Base-by-base conservation (phyloP, 805 yeast genomes). In the Ogataea pilisensis region DNA sequence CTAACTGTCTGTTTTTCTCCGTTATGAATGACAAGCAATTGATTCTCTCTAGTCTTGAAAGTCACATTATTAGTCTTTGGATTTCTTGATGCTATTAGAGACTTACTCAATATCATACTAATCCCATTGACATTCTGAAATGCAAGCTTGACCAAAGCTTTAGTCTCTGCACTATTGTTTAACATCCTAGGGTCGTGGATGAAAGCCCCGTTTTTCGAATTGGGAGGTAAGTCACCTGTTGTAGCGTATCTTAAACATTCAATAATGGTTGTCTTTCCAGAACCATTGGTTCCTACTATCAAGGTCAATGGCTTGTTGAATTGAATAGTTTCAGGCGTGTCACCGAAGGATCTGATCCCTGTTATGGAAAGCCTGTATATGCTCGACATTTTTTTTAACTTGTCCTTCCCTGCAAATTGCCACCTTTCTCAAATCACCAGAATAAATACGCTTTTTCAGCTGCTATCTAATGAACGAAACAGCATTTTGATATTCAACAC, bases 181-280 rank as follows among this genome's bases (percentile, higher is more conserved):
- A 81, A 73, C 43, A 87, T 71, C 43, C 82, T 79, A 0, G 99
- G 98, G 66, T 93, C 99, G 55, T 89, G 93, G 7, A 93, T 76
- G 60, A 93, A 93, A 1, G 97, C 98, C 8, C 98, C 98, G 38
- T 95, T 95, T 58, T 86, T 89, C 33, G 90, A 80, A 55, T 91
- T 90, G 0, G 99, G 99, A 2, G 99, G 99, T 43, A 90, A 67
- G 55, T 85, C 93, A 8, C 98, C 98, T 0, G 99, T 91, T 9
- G 99, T 88, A 17, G 95, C 91, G 62, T 89, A 93, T 58, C 89
- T 78, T 45, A 93, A 69, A 59, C 97, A 89, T 62, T 93, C 99
- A 46, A 93, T 95, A 42, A 93, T 82, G 1, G 98, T 90, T 0
- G 98, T 93, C 60, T 93, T 91, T 9, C 99, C 99, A 22, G 95